A percentile compares a stretch with the other conserved stretches of the same genome.
phyloP scores from a whole-genome alignment of 768 basidiomycete species.

The Leccinellum rugosiceps region DNA sequence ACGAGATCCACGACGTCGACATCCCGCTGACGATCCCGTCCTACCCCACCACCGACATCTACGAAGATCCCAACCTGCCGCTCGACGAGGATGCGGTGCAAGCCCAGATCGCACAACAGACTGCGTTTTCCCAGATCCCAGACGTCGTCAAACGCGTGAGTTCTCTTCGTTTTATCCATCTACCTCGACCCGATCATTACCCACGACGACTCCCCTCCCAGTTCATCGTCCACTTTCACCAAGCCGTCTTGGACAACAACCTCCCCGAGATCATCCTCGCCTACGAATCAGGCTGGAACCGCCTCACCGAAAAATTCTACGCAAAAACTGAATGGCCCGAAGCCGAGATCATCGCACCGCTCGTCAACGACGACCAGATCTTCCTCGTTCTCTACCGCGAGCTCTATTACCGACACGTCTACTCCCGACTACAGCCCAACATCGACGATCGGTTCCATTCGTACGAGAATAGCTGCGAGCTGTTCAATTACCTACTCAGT shows the following conservation, averaged over 20 bases:
- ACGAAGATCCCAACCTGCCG: slow-evolving; percentile 45
- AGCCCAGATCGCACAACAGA: slow-evolving; percentile 81
- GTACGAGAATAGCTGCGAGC: slow-evolving; percentile 95
- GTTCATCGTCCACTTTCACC: slow-evolving; percentile 95
- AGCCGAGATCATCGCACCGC: slow-evolving; percentile 89
- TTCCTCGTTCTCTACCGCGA: slow-evolving; percentile 98
- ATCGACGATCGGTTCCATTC: slow-evolving; percentile 98
- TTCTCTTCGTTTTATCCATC: slow-evolving; percentile 10
- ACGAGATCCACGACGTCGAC: slow-evolving; percentile 69
- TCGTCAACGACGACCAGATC: slow-evolving; percentile 93
- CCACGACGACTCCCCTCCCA: slow-evolving; percentile 24
- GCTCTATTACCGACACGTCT: slow-evolving; percentile 92
- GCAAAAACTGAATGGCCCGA: slow-evolving; percentile 95
- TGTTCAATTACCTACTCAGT: slow-evolving; percentile 98
- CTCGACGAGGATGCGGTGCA: slow-evolving; percentile 77
- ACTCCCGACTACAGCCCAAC: slow-evolving; percentile 91
- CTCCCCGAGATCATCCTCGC: slow-evolving; percentile 86
- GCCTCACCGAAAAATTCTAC: slow-evolving; percentile 95
- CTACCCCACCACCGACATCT: slow-evolving; percentile 27
- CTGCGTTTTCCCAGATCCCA: slow-evolving; percentile 78
- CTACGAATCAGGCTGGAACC: slow-evolving; percentile 97
- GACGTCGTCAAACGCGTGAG: slow-evolving; percentile 85
- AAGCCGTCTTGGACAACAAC: slow-evolving; percentile 90
- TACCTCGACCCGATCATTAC: not conserved
- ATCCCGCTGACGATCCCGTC: slow-evolving; percentile 36